Conservation (phyloP, 441 rosid genomes). For the Adansonia grandidieri region DNA sequence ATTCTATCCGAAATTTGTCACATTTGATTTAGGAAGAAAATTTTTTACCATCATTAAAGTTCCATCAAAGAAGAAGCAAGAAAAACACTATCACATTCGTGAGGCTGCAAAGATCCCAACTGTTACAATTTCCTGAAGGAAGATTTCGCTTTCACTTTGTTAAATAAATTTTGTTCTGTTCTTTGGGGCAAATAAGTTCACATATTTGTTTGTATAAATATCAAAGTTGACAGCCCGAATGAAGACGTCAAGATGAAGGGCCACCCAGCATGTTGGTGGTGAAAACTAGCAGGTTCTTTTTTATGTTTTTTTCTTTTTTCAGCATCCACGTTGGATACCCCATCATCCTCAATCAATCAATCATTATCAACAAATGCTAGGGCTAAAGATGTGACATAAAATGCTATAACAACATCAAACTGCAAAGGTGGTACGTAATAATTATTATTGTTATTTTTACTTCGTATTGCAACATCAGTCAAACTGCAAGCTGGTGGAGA, state of each 20-base stretch:
- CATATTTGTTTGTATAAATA: not conserved
- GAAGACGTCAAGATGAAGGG: conserved; percentile 22
- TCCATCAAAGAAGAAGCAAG: not conserved
- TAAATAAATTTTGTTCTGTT: conserved; percentile 2
- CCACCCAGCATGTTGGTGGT: conserved; percentile 30
- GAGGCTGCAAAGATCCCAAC: conserved; percentile 41
- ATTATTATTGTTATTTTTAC: no score
- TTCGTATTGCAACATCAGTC: not conserved
- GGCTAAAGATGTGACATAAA: not conserved
- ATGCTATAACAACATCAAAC: not conserved
- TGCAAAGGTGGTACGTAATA: not conserved
- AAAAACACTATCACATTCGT: conserved; percentile 20
- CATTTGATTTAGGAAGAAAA: not conserved
- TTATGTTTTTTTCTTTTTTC: no score
- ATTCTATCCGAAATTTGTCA: conserved; percentile 14
- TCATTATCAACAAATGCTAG: not conserved
- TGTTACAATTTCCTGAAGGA: conserved; percentile 31
- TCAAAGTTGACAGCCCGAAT: not conserved
- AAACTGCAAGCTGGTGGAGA: not conserved
- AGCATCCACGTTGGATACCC: conserved; percentile 39
- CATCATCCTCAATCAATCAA: not conserved
- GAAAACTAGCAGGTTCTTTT: no score
- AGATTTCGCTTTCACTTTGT: conserved; percentile 37
- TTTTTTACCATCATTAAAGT: conserved; percentile 1
- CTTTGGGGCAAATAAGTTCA: not conserved